Conservation (phyloP, 2,329 filamentous ascomycete genomes). For the Chrysoporthe deuterocubensis region DNA sequence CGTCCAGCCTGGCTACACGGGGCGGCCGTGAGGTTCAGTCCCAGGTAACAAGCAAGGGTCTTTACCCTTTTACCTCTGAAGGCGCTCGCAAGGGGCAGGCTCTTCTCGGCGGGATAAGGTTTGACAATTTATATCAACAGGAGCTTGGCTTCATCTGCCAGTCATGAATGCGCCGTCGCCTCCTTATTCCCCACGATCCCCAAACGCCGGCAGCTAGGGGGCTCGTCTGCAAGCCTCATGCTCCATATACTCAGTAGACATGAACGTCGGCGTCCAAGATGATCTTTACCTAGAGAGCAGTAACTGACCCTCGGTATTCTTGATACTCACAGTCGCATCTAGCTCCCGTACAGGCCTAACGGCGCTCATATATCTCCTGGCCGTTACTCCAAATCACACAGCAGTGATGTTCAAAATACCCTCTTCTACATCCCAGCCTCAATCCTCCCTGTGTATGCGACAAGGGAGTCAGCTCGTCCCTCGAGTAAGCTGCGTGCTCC, state of each 20-base stretch:
- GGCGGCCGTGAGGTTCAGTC: background rate
- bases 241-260: background rate
- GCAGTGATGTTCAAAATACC: background rate
- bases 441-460: background rate
- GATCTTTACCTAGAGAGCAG: background rate
- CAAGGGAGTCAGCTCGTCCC: background rate
- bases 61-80: background rate
- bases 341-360: background rate
- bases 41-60: background rate
- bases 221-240: background rate
- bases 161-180: background rate
- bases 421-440: background rate
- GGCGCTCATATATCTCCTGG: background rate
- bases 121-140: background rate
- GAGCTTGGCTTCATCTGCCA: background rate
- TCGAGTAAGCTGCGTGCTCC: background rate
- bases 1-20: background rate
- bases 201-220: background rate
- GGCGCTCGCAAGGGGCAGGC: background rate
- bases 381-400: background rate
- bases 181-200: background rate
- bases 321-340: background rate
- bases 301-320: background rate
- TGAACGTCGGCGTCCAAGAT: background rate
- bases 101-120: background rate